Conservation (phyloP, 179 eudicot species). For the Drosera spatulata region DNA sequence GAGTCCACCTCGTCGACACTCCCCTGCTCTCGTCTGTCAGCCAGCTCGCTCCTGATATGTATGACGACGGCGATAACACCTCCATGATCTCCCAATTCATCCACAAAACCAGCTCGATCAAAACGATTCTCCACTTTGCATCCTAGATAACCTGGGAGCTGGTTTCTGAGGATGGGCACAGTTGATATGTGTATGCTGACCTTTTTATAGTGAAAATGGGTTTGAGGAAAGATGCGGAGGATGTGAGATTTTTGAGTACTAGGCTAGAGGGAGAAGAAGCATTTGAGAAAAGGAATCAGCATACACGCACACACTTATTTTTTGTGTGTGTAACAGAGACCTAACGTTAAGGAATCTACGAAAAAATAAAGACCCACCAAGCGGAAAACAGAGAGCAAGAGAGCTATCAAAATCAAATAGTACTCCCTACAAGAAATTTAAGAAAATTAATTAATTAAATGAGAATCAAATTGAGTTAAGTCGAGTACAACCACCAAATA, state of each 20-base stretch:
- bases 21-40: constrained; percentile 50
- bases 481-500: no score
- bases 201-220: constrained; percentile 8
- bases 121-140: no score
- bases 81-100: constrained; percentile 53
- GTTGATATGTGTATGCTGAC: neutral
- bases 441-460: no score
- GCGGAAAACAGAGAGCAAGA: neutral
- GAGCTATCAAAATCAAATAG: neutral
- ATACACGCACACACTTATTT: constrained; percentile 17
- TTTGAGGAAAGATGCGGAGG: constrained; percentile 30
- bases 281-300: constrained; percentile 49
- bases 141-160: no score
- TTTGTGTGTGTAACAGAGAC: constrained; percentile 11
- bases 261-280: constrained; percentile 16
- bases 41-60: constrained; percentile 49
- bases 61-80: constrained; percentile 45
- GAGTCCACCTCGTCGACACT: constrained; percentile 52
- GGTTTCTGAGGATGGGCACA: no score
- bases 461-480: no score
- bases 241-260: constrained; percentile 22
- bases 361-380: constrained; percentile 38
- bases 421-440: no score
- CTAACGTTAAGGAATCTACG: constrained; percentile 56
- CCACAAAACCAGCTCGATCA: neutral